Base-by-base conservation (phyloP, 257 asterid species). In the Petunia secreta region DNA sequence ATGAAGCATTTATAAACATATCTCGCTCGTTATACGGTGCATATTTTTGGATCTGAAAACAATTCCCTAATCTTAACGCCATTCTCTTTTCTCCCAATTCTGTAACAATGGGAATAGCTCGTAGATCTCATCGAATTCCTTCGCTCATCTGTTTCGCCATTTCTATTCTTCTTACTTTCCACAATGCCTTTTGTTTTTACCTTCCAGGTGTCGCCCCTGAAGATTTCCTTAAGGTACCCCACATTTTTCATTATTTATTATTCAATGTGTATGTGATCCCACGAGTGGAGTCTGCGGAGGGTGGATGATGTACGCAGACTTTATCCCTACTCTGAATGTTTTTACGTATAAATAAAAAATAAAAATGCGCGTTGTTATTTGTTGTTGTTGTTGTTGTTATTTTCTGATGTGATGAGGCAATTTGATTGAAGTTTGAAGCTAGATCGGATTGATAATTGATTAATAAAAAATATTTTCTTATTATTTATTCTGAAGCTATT, bases 121-220 rank as follows among this genome's bases (percentile, higher is more conserved):
- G 58, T 75, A 80, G 85, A 81, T 84, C 85, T 75, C 40, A 40
- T 75, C 16, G 46, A 74, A 15, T 50, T 48, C 53, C 60, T 73
- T 55, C 36, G 8, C 54, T 48, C 39, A 43, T 50, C 40, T 37
- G 78, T 41, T 48, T 85, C 44, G 57, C 79, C 10, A 59, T 83
- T 84, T 73, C 64, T 7, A 59, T 91, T 78, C 82, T 91, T 76
- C 88, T 91, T 65, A 82, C 84, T 37, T 78, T 94, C 65, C 88
- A 84, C 79, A 79, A 81, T 88, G 93, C 85, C 10, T 60, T 80
- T 80, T 65, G 86, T 85, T 93, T 93, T 88, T 91, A 93, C 82
- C 98, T 92, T 77, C 96, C 98, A 4, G 98, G 97, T 53, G 97
- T 92, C 62, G 98, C 97, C 50, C 98, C 98, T 11, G 89, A 90